Evolutionary conservation across 106 monocot species (phyloP).

Genomic region (Allium sativum): DNA sequence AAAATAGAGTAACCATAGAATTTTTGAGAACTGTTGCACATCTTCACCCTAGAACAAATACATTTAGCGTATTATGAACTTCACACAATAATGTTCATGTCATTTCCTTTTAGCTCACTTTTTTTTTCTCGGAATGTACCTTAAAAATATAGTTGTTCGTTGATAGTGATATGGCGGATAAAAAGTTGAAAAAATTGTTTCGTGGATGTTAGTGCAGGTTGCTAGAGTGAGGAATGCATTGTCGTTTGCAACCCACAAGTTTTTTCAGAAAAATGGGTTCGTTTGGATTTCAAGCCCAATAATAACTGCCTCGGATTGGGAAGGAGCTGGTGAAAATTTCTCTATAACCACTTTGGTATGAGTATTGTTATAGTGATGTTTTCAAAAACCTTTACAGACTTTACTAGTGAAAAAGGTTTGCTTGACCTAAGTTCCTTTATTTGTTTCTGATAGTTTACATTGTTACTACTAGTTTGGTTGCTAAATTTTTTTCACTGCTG

Average conservation of each 20-base stretch:
- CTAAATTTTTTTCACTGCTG: no score
- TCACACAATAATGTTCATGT: not conserved
- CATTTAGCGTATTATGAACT: slow-evolving; percentile 80
- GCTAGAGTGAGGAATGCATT: slow-evolving; percentile 89
- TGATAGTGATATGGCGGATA: no score
- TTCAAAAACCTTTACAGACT: not conserved
- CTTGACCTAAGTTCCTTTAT: not conserved
- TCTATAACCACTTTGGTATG: slow-evolving; percentile 92
- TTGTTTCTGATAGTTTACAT: not conserved
- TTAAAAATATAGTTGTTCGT: not conserved
- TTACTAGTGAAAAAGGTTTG: no score
- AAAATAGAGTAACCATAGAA: slow-evolving; percentile 87
- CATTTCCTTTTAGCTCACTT: not conserved
- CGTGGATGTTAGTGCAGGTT: slow-evolving; percentile 40
- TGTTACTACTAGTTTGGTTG: no score
- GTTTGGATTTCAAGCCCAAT: slow-evolving; percentile 94
- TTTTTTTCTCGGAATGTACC: not conserved
- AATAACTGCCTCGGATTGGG: slow-evolving; percentile 97
- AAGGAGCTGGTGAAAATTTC: slow-evolving; percentile 98
- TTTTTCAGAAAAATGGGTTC: slow-evolving; percentile 99
- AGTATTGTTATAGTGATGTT: not conserved
- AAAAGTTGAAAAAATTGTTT: not conserved
- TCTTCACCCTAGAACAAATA: slow-evolving; percentile 91
- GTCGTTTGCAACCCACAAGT: slow-evolving; percentile 89
- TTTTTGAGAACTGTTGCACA: slow-evolving; percentile 89